A percentile compares a stretch with the other conserved stretches of the same genome.
These are phyloP conservation scores for Phaeosphaeriaceae sp. DNA, from an alignment of 2,329 filamentous ascomycete species.

Conservation along the genomic window DNA sequence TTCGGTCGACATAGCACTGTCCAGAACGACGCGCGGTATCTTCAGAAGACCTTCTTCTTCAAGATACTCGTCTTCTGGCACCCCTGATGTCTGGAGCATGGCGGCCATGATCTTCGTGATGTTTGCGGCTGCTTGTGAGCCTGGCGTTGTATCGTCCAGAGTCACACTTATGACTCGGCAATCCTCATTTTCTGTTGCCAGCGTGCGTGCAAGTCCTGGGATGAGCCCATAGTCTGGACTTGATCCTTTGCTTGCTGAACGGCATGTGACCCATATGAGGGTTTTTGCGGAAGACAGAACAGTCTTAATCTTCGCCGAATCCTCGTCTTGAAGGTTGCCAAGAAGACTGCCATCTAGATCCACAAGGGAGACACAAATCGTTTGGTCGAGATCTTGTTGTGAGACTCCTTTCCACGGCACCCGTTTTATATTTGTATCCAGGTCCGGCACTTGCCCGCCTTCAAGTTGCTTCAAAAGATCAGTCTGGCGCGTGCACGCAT, in stretches of 20 bases:
- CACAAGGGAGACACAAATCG: slow-evolving; percentile 13
- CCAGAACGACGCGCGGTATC: slow-evolving; percentile 15
- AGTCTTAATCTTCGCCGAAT: slow-evolving; percentile 9
- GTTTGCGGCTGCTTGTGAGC: background rate
- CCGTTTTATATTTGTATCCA: background rate
- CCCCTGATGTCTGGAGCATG: background rate
- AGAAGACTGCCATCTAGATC: slow-evolving; percentile 11
- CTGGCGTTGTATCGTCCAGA: slow-evolving; percentile 1
- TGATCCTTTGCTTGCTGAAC: background rate
- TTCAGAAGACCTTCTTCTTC: slow-evolving; percentile 10
- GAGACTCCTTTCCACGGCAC: slow-evolving; percentile 5
- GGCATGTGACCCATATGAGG: slow-evolving; percentile 11
- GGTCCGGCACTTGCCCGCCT: background rate
- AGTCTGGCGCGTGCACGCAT: slow-evolving; percentile 1
- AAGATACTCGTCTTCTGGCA: slow-evolving; percentile 19
- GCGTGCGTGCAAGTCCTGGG: slow-evolving; percentile 15
- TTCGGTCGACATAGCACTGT: slow-evolving; percentile 4
- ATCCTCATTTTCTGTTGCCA: slow-evolving; percentile 16
- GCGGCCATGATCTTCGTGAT: slow-evolving; percentile 6
- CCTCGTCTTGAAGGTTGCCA: slow-evolving; percentile 8
- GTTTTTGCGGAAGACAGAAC: slow-evolving; percentile 3
- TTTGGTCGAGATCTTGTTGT: slow-evolving; percentile 5
- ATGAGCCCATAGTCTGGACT: slow-evolving; percentile 14
- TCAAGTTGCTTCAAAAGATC: slow-evolving; percentile 1
- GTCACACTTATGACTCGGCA: slow-evolving; percentile 14